Percentiles rank a stretch among this genome's conserved stretches.
These are phyloP conservation scores for Auxenochlorella pyrenoidosa DNA, from an alignment of 139 green algal genomes.

Conservation along the genomic window DNA sequence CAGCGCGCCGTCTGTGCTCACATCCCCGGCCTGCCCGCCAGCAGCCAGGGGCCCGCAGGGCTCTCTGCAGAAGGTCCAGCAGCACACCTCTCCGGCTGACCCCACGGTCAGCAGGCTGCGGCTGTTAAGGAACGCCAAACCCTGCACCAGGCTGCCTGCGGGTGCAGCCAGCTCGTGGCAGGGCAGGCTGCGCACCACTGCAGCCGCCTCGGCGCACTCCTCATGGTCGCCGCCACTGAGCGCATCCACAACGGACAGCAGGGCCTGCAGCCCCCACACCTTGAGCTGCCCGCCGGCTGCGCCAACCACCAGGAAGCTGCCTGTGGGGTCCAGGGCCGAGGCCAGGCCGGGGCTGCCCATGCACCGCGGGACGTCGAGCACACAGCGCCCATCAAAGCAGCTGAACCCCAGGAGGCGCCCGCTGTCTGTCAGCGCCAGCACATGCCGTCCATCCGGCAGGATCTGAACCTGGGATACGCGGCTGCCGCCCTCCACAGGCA, in stretches of 20 bases:
- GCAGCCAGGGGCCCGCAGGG: neutral
- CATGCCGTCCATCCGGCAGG: constrained; percentile 13
- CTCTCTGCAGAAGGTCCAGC: neutral
- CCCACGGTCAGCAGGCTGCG: constrained; percentile 6
- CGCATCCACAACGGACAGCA: constrained; percentile 29
- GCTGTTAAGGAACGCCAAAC: neutral
- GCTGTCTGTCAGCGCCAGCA: constrained; percentile 37
- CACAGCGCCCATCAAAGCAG: neutral
- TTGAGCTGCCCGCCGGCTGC: neutral
- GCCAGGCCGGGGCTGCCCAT: neutral
- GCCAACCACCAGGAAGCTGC: constrained; percentile 9
- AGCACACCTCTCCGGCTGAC: neutral
- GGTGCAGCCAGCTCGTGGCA: neutral
- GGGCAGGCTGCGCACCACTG: constrained; percentile 1
- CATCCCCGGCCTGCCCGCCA: neutral
- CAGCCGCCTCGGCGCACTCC: too few species aligned
- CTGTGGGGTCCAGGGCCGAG: neutral
- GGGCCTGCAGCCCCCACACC: constrained; percentile 29
- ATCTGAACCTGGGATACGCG: constrained; percentile 32
- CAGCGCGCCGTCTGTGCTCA: neutral
- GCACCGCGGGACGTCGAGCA: neutral
- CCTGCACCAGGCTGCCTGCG: neutral
- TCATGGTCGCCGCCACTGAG: neutral
- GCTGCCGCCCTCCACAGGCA: constrained; percentile 38
- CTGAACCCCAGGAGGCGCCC: constrained; percentile 38